These are phyloP conservation scores for Apiospora marii DNA, from an alignment of 2,329 filamentous ascomycete genomes.

Conservation along the genomic window DNA sequence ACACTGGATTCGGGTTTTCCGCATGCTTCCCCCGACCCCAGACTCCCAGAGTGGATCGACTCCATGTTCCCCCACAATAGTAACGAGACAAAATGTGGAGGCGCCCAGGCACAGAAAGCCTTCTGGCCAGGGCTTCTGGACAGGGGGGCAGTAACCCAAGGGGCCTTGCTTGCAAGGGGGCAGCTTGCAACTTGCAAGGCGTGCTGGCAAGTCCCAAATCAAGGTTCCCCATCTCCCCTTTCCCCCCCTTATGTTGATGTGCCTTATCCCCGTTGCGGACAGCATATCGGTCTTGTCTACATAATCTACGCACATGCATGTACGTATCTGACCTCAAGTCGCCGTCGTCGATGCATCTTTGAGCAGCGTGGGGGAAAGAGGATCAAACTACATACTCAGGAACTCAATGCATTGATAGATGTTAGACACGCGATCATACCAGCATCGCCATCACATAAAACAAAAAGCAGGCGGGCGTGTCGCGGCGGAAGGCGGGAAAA, in stretches of 20 bases:
- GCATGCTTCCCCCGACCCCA: constrained; percentile 12
- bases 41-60: constrained; percentile 1
- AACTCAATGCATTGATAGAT: neutral
- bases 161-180: neutral
- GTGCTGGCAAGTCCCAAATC: neutral
- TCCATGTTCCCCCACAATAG: constrained; percentile 12
- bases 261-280: neutral
- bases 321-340: neutral
- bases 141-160: neutral
- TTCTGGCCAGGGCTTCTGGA: neutral
- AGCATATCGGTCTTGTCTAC: neutral
- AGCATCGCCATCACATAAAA: constrained; percentile 12
- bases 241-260: neutral
- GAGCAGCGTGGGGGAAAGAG: neutral
- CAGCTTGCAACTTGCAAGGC: constrained; percentile 8
- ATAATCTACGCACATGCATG: neutral
- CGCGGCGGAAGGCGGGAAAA: neutral
- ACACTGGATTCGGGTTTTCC: constrained; percentile 2
- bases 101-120: neutral
- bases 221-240: constrained; percentile 2
- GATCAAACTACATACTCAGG: neutral
- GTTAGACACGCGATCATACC: neutral
- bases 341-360: neutral
- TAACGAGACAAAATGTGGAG: constrained; percentile 20
- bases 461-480: neutral